A percentile compares a stretch with the other conserved stretches of the same genome.
Conservation (phyloP, 345 rosid genomes). For the Eucalyptus decipiens region DNA sequence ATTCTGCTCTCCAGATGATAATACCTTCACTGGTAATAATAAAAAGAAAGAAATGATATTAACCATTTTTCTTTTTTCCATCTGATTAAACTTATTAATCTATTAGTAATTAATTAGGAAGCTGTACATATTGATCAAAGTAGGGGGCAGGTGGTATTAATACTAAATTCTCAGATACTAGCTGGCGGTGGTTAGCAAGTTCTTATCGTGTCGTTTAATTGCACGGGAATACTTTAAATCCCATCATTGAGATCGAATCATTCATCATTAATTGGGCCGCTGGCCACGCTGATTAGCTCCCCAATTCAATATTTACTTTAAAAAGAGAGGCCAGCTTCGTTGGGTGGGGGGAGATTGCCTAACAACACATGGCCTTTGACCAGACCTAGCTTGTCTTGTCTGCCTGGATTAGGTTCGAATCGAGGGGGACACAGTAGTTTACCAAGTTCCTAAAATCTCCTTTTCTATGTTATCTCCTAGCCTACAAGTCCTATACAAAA, state of each 20-base stretch:
- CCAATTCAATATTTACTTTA: not conserved
- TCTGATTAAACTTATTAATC: not conserved
- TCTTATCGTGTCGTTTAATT: not conserved
- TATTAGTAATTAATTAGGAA: not conserved
- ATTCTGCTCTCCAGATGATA: not conserved
- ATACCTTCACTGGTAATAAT: rapidly evolving
- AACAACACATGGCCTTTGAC: not conserved
- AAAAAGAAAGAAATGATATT: not conserved
- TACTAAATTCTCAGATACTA: not conserved
- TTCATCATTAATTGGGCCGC: not conserved
- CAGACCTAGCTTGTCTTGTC: not conserved
- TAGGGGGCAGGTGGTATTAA: not conserved
- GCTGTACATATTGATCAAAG: not conserved
- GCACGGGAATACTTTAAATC: not conserved
- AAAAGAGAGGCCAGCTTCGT: not conserved
- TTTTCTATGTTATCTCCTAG: not conserved
- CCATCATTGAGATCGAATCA: not conserved
- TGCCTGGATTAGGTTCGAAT: not conserved
- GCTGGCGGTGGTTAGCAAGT: not conserved
- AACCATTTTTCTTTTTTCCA: not conserved
- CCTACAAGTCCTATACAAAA: not conserved
- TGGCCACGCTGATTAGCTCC: not conserved
- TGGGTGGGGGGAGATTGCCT: not conserved
- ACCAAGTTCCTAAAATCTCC: not conserved
- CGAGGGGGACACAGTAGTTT: not conserved